Base-by-base conservation (phyloP, 495 filamentous ascomycete genomes). In the Rostrohypoxylon terebratum region DNA sequence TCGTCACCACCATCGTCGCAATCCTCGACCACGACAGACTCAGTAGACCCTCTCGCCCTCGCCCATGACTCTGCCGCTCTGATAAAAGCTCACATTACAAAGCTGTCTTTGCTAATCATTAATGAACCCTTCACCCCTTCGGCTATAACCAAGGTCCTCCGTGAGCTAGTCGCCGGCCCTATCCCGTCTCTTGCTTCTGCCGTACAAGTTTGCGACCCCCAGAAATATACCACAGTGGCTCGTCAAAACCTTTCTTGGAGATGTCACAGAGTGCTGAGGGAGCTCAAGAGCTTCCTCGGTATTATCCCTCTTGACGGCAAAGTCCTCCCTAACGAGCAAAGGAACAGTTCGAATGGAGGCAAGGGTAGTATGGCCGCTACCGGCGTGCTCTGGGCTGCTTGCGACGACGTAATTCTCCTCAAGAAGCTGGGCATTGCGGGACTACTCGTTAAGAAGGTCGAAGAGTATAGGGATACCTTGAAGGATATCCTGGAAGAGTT, bases 401-500 rank as follows among this genome's bases (percentile, higher is more conserved):
- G 94, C 77, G 94, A 97, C 79, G 83, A 85, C 0, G 60, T 95
- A 11, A 79, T 90, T 5, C 82, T 84, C 11, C 79, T 94, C 25
- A 84, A 87, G 13, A 81, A 78, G n/a, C 81, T 89, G 13, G 94
- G 92, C 0, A 83, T 95, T 38, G 84, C 86, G 0, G 90, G 88
- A 0, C 82, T 91, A 40, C 76, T 93, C 18, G 78, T 87, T 11
- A 77, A 83, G 53, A 90, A 89, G 69, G 88, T 87, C 14, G 88
- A 91, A 73, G 83, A 90, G 66, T 92, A 89, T 71, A 82, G 88
- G 57, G 91, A 91, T 69, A 85, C 92, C 10, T 78, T 97, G 13
- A 85, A 91, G 66, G 94, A 97, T 82, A 91, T 93, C 0, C 84
- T 96, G 28, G 86, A 90, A 70, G 94, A 97, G 80, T 79, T 97